These are phyloP conservation scores for Botrytis cinerea DNA, from an alignment of 2,329 filamentous ascomycete species.

Conservation along the genomic window DNA sequence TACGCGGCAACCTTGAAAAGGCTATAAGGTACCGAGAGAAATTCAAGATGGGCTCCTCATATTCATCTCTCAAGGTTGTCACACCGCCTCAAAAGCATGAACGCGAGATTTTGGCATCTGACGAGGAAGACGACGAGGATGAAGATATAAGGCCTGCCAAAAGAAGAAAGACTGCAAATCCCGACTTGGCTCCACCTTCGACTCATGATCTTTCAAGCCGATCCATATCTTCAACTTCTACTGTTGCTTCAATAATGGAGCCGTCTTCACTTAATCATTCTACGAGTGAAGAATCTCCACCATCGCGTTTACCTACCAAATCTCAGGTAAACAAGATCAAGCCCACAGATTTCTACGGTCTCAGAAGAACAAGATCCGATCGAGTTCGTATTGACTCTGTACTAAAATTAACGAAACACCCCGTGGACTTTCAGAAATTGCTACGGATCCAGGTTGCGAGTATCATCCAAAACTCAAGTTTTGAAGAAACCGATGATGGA, in stretches of 20 bases:
- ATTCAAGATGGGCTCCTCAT: slow-evolving; percentile 32
- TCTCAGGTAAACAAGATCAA: slow-evolving; percentile 25
- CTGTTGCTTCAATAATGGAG: slow-evolving; percentile 4
- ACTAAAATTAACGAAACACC: slow-evolving; percentile 22
- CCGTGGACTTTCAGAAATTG: slow-evolving; percentile 30
- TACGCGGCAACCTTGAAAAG: slow-evolving; percentile 35
- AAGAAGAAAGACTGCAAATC: slow-evolving; percentile 30
- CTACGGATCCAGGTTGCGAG: slow-evolving; percentile 33
- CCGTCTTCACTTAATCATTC: slow-evolving; percentile 27
- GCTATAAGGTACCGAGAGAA: slow-evolving; percentile 22
- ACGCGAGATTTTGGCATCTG: slow-evolving; percentile 22
- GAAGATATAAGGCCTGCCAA: slow-evolving; percentile 35
- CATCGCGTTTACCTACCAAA: slow-evolving; percentile 21
- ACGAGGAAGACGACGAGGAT: slow-evolving; percentile 36
- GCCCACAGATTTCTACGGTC: slow-evolving; percentile 32
- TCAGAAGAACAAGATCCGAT: neutral
- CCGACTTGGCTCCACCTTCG: neutral
- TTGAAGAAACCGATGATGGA: slow-evolving; percentile 6
- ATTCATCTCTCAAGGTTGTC: slow-evolving; percentile 28
- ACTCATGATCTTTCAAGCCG: slow-evolving; percentile 1
- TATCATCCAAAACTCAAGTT: slow-evolving; percentile 26
- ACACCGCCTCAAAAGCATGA: slow-evolving; percentile 15
- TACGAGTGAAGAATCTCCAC: slow-evolving; percentile 28
- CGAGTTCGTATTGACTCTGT: slow-evolving; percentile 16
- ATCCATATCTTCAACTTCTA: slow-evolving; percentile 3